These are phyloP conservation scores for Panicum hallii DNA, from an alignment of 202 grass and related monocot genomes.

Conservation along the genomic window DNA sequence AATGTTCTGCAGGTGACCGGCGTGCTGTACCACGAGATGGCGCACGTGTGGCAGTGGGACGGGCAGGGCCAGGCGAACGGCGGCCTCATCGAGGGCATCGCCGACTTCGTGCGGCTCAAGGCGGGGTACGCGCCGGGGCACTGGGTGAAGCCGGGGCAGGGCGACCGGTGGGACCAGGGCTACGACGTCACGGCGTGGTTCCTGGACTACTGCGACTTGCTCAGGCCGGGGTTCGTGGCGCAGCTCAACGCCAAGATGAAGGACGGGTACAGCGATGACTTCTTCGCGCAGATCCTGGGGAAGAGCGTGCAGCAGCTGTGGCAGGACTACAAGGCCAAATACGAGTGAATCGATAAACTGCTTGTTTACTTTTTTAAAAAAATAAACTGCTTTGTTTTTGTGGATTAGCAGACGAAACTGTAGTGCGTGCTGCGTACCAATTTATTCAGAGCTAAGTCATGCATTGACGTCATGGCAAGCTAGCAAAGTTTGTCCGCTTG, in stretches of 20 bases:
- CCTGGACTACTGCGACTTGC: constrained; percentile 64
- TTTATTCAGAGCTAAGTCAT: too few relatives aligned
- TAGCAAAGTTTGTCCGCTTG: too few relatives aligned
- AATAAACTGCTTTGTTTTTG: too few relatives aligned
- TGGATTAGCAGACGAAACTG: too few relatives aligned
- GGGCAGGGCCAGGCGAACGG: constrained; percentile 34
- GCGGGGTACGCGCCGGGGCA: constrained; percentile 49
- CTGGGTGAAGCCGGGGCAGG: constrained; percentile 58
- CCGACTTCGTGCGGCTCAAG: constrained; percentile 75
- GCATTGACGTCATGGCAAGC: too few relatives aligned
- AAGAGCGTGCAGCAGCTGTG: constrained; percentile 64
- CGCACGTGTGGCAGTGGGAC: constrained; percentile 86
- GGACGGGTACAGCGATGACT: constrained; percentile 55
- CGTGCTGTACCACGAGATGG: constrained; percentile 75
- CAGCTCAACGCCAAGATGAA: constrained; percentile 68
- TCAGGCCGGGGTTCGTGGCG: constrained; percentile 60
- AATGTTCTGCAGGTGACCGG: constrained; percentile 46
- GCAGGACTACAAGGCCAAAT: constrained; percentile 69
- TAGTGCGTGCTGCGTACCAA: too few relatives aligned
- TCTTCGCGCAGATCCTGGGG: constrained; percentile 63
- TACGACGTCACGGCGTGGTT: constrained; percentile 69
- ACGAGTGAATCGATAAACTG: constrained; percentile 2
- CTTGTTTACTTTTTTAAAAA: too few relatives aligned
- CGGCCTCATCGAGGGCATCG: constrained; percentile 82
- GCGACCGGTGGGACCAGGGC: constrained; percentile 62